phyloP scores from a whole-genome alignment of 371 early-diverging fungal genomes.

The Syncephalastrum monosporum region DNA sequence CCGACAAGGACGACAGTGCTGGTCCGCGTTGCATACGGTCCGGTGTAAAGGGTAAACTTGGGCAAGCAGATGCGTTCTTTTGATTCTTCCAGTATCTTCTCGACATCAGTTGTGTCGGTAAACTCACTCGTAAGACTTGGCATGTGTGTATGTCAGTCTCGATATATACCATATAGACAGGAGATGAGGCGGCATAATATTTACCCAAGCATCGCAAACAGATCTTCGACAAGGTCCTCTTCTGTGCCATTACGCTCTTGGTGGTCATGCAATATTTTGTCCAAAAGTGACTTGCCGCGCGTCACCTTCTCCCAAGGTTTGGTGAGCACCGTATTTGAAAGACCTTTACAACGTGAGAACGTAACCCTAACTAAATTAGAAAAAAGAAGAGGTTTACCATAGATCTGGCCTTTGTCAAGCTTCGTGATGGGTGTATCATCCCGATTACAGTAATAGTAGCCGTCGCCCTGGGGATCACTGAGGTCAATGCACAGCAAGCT shows the following conservation, averaged over 20 bases:
- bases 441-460: constrained; percentile 40
- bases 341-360: constrained; percentile 22
- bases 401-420: constrained; percentile 27
- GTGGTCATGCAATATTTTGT: constrained; percentile 21
- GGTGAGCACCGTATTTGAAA: constrained; percentile 49
- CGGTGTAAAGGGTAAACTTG: constrained; percentile 14
- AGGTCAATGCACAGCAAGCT: constrained; percentile 54
- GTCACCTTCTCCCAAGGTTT: constrained; percentile 57
- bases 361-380: not conserved
- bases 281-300: constrained; percentile 35
- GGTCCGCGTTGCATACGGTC: constrained; percentile 50
- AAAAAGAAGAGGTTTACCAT: constrained; percentile 23
- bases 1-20: constrained; percentile 57
- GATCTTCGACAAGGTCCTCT: constrained; percentile 36
- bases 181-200: not conserved
- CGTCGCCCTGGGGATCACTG: constrained; percentile 24
- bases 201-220: constrained; percentile 48
- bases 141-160: not conserved
- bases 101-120: constrained; percentile 9
- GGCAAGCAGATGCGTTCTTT: constrained; percentile 40
- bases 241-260: constrained; percentile 6
- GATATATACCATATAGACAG: too few relatives aligned
- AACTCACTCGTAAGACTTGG: constrained; percentile 22
- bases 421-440: constrained; percentile 20
- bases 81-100: constrained; percentile 20